A percentile compares a stretch with the other conserved stretches of the same genome.
These are phyloP conservation scores for Fusarium staphyleae DNA, from an alignment of 2,329 filamentous ascomycete species.

Conservation along the genomic window DNA sequence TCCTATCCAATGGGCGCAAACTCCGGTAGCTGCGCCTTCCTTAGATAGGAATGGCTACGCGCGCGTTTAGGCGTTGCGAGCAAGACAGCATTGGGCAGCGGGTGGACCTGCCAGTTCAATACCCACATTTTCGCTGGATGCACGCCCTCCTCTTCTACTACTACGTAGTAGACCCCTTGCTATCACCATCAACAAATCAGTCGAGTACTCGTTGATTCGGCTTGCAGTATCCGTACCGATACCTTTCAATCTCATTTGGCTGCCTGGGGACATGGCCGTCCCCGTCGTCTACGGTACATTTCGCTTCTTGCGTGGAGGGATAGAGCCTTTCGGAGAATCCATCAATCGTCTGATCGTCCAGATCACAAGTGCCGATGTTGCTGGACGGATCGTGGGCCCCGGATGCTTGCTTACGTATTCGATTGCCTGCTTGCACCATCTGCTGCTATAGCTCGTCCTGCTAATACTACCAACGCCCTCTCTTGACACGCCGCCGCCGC, in stretches of 20 bases:
- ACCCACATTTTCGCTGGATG: conserved; percentile 7
- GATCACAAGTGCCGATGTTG: conserved; percentile 22
- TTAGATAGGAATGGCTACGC: conserved; percentile 33
- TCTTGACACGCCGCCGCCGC: conserved; percentile 16
- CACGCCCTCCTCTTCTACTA: conserved; percentile 23
- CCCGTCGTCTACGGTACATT: not conserved
- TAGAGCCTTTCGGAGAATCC: conserved; percentile 4
- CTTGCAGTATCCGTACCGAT: conserved; percentile 15
- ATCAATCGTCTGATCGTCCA: conserved; percentile 2
- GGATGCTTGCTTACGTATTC: conserved; percentile 2
- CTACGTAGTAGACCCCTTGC: conserved; percentile 6
- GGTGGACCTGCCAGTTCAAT: conserved; percentile 42
- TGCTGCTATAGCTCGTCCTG: conserved; percentile 14
- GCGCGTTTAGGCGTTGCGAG: conserved; percentile 43
- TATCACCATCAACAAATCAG: conserved; percentile 17
- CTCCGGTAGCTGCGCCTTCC: conserved; percentile 34
- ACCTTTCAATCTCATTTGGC: not conserved
- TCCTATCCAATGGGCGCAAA: conserved; percentile 38
- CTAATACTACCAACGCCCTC: conserved; percentile 19
- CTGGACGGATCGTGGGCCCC: conserved; percentile 14
- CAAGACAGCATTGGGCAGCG: conserved; percentile 43
- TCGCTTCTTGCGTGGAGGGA: not conserved
- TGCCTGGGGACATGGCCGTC: not conserved
- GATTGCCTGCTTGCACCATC: conserved; percentile 8
- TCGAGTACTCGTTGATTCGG: conserved; percentile 11